These are phyloP conservation scores for Orbilia ellipsospora DNA, from an alignment of 2,329 filamentous ascomycete species.

Conservation along the genomic window DNA sequence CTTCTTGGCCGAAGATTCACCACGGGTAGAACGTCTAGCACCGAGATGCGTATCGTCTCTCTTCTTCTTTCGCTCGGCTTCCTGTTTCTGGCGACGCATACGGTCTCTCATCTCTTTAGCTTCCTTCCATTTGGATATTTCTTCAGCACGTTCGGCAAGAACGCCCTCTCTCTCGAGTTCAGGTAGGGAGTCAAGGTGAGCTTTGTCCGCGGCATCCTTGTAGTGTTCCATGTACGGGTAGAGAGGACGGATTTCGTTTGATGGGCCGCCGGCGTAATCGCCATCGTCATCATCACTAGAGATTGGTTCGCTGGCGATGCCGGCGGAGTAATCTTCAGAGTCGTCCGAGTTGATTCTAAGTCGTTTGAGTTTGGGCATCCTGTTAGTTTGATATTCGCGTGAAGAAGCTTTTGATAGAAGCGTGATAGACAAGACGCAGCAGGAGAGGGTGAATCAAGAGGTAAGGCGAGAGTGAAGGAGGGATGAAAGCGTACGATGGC, in stretches of 20 bases:
- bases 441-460: background rate
- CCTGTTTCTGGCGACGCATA: constrained; percentile 72
- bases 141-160: constrained; percentile 84
- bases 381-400: constrained; percentile 11
- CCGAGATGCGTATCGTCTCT: constrained; percentile 63
- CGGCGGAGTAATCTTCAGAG: constrained; percentile 26
- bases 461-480: background rate
- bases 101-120: constrained; percentile 77
- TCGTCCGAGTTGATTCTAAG: constrained; percentile 11
- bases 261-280: constrained; percentile 17
- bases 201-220: constrained; percentile 77
- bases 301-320: constrained; percentile 34
- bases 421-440: background rate
- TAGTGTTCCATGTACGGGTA: constrained; percentile 92
- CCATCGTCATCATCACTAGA: constrained; percentile 50
- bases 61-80: constrained; percentile 69
- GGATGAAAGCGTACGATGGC: background rate
- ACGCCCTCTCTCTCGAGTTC: constrained; percentile 92
- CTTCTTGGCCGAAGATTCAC: constrained; percentile 58
- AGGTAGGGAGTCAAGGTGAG: constrained; percentile 82
- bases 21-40: constrained; percentile 55
- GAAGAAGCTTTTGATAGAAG: background rate
- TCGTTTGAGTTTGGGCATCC: constrained; percentile 35
- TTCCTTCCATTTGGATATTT: constrained; percentile 83
- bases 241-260: constrained; percentile 66